Evolutionary conservation across 1,139 yeast genomes (phyloP), one percentile per base, ranked within the genome.

Genomic region (Nakaseomyces glabratus): DNA sequence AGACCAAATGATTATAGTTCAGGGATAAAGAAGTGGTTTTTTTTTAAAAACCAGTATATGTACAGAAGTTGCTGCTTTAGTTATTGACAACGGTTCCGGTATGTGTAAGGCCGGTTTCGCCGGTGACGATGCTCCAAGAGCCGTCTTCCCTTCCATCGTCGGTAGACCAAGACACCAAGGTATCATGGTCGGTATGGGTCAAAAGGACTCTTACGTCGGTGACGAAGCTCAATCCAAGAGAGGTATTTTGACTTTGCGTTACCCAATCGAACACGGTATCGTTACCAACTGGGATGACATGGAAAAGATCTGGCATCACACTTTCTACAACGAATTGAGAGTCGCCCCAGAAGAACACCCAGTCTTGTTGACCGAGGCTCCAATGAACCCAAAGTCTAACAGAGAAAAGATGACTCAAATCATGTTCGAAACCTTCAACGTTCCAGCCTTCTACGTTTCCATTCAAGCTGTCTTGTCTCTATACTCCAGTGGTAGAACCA

Each of bases 21-120:
- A n/a, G n/a, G n/a, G n/a, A n/a, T n/a, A 8, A 18, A 14, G 24
- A n/a, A 20, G 18, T 30, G 19, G 15, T 20, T 17, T 30, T 21
- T 10, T 11, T 24, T 18, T 16, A 22, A 20, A n/a, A n/a, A n/a
- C n/a, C n/a, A n/a, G n/a, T n/a, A n/a, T n/a, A n/a, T 14, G 28
- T 33, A 24, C 42, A 55, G 61, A 57, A 49, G 61, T 57, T 45
- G 61, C 61, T 47, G 61, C 61, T 46, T 58, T 62, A 55, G 98
- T 90, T 73, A 90, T 90, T 71, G 98, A 90, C 68, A 90, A 90
- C 73, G 98, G 98, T 75, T 90, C 98, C 65, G 98, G 98, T 79
- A 90, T 90, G 97, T 90, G 97, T 80, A 90, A 90, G 69, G 97
- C 97, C 93, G 98, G 98, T 73, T 90, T 88, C 68, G 98, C 98